phyloP scores from a whole-genome alignment of 1,284 basidiomycete species.

The Cryptococcus sp. region DNA sequence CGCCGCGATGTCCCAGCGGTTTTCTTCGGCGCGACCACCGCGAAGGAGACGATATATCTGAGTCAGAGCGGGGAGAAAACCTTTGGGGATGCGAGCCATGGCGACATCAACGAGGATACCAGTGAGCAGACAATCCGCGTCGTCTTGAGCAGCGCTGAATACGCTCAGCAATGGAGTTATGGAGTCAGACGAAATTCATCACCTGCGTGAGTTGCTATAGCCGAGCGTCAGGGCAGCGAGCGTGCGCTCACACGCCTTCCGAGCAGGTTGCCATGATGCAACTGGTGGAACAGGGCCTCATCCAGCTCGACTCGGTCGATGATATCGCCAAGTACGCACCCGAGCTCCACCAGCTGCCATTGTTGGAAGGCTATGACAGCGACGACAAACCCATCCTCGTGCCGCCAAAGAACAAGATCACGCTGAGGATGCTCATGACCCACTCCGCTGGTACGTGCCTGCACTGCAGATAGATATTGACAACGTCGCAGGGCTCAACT shows the following conservation, averaged over 20 bases:
- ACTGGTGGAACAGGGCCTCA: conserved; percentile 35
- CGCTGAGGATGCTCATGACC: conserved; percentile 39
- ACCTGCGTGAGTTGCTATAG: conserved; percentile 27
- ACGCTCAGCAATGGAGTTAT: conserved; percentile 34
- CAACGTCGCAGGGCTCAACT: conserved; percentile 11
- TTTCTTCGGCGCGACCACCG: conserved; percentile 38
- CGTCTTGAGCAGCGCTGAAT: neutral
- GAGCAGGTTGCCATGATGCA: conserved; percentile 38
- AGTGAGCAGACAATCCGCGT: conserved; percentile 23
- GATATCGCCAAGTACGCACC: conserved; percentile 34
- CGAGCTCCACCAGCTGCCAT: conserved; percentile 33
- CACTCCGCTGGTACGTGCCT: conserved; percentile 39
- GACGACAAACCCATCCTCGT: conserved; percentile 28
- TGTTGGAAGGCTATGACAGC: conserved; percentile 37
- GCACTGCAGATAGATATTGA: neutral
- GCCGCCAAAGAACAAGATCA: conserved; percentile 33
- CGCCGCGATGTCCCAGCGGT: conserved; percentile 28
- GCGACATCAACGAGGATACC: conserved; percentile 33
- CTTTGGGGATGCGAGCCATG: conserved; percentile 33
- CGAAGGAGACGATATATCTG: conserved; percentile 36
- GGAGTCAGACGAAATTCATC: conserved; percentile 45
- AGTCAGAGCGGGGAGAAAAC: conserved; percentile 34
- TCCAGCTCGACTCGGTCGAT: conserved; percentile 34
- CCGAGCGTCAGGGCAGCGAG: neutral
- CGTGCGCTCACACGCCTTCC: neutral